phyloP scores from a whole-genome alignment of 441 rosid genomes.

The Breynia disticha region DNA sequence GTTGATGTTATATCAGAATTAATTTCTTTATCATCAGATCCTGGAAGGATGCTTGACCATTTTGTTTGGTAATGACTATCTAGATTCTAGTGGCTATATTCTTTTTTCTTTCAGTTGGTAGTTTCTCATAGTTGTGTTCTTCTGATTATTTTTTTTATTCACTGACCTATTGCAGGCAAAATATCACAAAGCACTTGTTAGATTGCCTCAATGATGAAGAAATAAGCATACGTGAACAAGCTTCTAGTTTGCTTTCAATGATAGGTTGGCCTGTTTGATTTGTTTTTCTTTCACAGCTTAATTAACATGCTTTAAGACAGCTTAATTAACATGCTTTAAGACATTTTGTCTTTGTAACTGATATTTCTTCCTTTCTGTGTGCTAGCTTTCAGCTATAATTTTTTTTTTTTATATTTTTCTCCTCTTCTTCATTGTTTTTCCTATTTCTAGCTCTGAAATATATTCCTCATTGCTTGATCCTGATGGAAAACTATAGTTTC shows the following conservation, averaged over 20 bases:
- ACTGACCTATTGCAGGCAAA: constrained; percentile 47
- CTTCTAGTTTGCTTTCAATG: constrained; percentile 48
- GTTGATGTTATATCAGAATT: constrained; percentile 71
- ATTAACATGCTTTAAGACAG: too few relatives aligned
- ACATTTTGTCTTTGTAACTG: too few relatives aligned
- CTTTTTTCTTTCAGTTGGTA: constrained; percentile 16
- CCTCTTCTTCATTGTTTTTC: too few relatives aligned
- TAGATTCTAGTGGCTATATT: constrained; percentile 10
- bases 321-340: too few relatives aligned
- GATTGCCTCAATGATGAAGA: constrained; percentile 57
- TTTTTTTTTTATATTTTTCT: too few relatives aligned
- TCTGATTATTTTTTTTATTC: constrained; percentile 5
- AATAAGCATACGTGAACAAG: constrained; percentile 37
- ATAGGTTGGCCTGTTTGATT: constrained; percentile 41
- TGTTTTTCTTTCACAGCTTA: neutral
- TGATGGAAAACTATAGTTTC: too few relatives aligned
- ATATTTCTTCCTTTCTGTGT: too few relatives aligned
- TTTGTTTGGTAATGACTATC: constrained; percentile 39
- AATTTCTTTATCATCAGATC: constrained; percentile 33
- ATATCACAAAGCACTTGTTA: constrained; percentile 51
- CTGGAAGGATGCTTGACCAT: constrained; percentile 32
- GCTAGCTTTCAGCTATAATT: too few relatives aligned
- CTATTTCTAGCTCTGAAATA: too few relatives aligned
- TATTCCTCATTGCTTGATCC: too few relatives aligned
- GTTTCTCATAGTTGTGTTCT: constrained; percentile 15